A percentile compares a stretch with the other conserved stretches of the same genome.
These are phyloP conservation scores for Lomentospora prolificans DNA, from an alignment of 2,329 filamentous ascomycete species.

Conservation along the genomic window DNA sequence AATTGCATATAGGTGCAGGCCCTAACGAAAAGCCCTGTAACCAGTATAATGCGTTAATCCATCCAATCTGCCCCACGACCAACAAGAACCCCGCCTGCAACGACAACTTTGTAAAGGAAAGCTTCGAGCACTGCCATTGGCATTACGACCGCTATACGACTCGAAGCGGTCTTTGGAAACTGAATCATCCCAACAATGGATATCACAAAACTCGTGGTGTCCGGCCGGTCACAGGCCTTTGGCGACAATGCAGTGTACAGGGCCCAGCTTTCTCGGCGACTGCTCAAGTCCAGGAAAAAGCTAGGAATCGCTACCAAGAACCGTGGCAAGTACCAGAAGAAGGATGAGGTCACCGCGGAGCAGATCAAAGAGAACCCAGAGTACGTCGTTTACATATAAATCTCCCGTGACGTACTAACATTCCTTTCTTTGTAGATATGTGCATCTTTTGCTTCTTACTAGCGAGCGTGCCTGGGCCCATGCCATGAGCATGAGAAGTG, in stretches of 20 bases:
- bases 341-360: conserved; percentile 59
- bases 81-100: background rate
- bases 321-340: conserved; percentile 73
- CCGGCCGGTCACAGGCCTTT: conserved; percentile 63
- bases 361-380: conserved; percentile 66
- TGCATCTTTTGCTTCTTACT: conserved; percentile 69
- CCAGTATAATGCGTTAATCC: background rate
- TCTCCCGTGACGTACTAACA: no score
- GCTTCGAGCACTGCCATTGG: no score
- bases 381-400: no score
- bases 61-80: background rate
- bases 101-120: background rate
- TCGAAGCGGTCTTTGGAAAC: no score
- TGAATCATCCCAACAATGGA: conserved; percentile 57
- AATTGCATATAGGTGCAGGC: background rate
- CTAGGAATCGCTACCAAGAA: conserved; percentile 75
- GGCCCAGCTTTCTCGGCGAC: conserved; percentile 37
- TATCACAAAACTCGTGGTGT: conserved; percentile 75
- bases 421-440: conserved; percentile 43
- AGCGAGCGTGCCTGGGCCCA: conserved; percentile 91
- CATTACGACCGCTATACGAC: no score
- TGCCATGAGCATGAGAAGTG: conserved; percentile 86
- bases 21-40: background rate
- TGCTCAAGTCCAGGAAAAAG: conserved; percentile 77
- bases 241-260: conserved; percentile 7